Percentiles rank a stretch among this genome's conserved stretches.
These are phyloP conservation scores for Chlamydomonas reinhardtii DNA, from an alignment of 163 green algal genomes.

Conservation along the genomic window DNA sequence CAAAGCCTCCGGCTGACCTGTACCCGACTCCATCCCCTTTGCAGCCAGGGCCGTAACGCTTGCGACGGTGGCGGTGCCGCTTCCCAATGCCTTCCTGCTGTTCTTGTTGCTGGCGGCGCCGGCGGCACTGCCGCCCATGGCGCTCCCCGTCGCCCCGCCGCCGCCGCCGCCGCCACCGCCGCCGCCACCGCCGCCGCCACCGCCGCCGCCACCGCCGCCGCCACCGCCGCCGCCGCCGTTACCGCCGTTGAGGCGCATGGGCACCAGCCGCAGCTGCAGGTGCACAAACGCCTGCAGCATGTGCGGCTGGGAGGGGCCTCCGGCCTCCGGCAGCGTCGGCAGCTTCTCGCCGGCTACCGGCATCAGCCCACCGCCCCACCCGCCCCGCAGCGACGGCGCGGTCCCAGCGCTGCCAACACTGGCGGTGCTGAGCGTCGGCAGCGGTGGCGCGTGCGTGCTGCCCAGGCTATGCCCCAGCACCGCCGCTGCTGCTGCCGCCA, in stretches of 20 bases:
- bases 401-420: neutral
- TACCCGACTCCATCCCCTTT: neutral
- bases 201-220: neutral
- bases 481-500: neutral
- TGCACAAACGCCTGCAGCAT: neutral
- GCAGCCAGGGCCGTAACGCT: too few species aligned
- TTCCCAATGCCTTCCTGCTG: too few species aligned
- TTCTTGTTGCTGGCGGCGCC: too few species aligned
- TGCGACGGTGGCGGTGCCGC: too few species aligned
- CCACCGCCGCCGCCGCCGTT: neutral
- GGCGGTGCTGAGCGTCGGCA: neutral
- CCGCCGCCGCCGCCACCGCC: too few species aligned
- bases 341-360: neutral
- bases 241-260: neutral
- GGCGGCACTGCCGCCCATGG: too few species aligned
- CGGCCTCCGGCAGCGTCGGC: constrained; percentile 3
- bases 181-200: too few species aligned
- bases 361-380: neutral
- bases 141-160: too few species aligned
- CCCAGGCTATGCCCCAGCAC: too few species aligned
- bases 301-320: neutral
- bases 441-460: neutral
- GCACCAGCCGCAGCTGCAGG: neutral
- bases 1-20: too few species aligned
- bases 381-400: neutral